These are phyloP conservation scores for Akanthomyces lecanii DNA, from an alignment of 2,329 filamentous ascomycete genomes.

Conservation along the genomic window DNA sequence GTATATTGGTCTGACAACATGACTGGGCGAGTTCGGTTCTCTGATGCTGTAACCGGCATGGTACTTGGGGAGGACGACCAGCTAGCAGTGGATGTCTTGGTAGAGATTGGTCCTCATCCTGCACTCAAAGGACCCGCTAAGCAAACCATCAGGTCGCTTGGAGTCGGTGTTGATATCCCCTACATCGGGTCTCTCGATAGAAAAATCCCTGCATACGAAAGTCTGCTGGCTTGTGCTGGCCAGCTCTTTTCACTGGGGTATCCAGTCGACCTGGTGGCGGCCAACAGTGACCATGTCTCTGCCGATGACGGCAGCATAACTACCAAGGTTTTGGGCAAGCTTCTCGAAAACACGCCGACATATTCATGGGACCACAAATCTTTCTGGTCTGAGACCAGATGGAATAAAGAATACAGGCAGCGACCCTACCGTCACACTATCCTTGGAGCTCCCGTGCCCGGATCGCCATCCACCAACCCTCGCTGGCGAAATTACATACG, in stretches of 20 bases:
- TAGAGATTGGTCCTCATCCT: conserved; percentile 27
- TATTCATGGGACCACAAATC: conserved; percentile 31
- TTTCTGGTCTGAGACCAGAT: conserved; percentile 27
- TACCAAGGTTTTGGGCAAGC: not conserved
- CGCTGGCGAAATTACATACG: conserved; percentile 31
- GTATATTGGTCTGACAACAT: conserved; percentile 27
- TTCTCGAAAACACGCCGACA: conserved; percentile 24
- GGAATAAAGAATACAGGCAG: conserved; percentile 23
- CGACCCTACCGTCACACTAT: conserved; percentile 25
- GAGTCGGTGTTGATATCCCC: conserved; percentile 25
- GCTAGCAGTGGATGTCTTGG: conserved; percentile 24
- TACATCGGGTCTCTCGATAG: conserved; percentile 28
- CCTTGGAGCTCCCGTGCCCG: conserved; percentile 23
- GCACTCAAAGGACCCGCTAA: conserved; percentile 24
- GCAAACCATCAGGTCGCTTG: conserved; percentile 23
- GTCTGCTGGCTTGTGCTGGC: conserved; percentile 25
- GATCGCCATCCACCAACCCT: conserved; percentile 24
- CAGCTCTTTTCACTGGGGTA: conserved; percentile 27
- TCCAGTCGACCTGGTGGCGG: conserved; percentile 27
- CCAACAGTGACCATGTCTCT: conserved; percentile 17
- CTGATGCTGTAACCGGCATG: conserved; percentile 24
- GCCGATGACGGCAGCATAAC: not conserved
- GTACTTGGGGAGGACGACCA: conserved; percentile 25
- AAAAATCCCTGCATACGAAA: conserved; percentile 24
- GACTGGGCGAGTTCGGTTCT: conserved; percentile 24